A percentile compares a stretch with the other conserved stretches of the same genome.
Conservation (phyloP, 345 rosid genomes). For the Chamaenerion angustifolium region DNA sequence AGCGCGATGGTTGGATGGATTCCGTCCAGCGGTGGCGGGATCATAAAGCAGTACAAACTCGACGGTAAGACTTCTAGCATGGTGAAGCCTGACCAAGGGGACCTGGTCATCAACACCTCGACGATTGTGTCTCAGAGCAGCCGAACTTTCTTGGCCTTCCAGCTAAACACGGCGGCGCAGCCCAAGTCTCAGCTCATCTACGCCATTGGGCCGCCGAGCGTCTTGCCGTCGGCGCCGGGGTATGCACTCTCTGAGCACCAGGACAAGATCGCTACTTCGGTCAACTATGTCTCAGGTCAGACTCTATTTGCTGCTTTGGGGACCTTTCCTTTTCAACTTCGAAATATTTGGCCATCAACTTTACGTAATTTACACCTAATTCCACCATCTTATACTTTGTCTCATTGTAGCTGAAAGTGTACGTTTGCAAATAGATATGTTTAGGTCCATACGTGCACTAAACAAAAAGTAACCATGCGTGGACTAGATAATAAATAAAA, state of each 20-base stretch:
- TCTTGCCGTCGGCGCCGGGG: conserved; percentile 32
- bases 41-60: conserved; percentile 35
- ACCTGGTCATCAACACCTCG: conserved; percentile 17
- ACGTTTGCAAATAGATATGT: too few species aligned
- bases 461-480: too few species aligned
- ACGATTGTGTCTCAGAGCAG: conserved; percentile 29
- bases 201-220: conserved; percentile 40
- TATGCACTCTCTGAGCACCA: conserved; percentile 38
- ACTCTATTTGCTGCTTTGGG: background rate
- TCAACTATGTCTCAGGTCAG: conserved; percentile 25
- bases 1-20: conserved; percentile 81
- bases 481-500: too few species aligned
- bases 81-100: conserved; percentile 49
- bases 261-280: conserved; percentile 25
- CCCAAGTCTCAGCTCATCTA: conserved; percentile 39
- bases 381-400: too few species aligned
- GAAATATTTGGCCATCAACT: too few species aligned
- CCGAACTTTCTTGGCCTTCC: conserved; percentile 54
- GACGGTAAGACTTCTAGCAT: conserved; percentile 19
- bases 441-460: too few species aligned
- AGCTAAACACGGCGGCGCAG: conserved; percentile 20
- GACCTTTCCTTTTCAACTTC: too few species aligned
- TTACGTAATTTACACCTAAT: too few species aligned
- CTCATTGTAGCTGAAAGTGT: too few species aligned
- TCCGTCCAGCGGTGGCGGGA: conserved; percentile 16